Percentiles rank a stretch among this genome's conserved stretches.
phyloP scores from a whole-genome alignment of 192 early-diverging fungal genomes.

The Obelidium mucronatum region DNA sequence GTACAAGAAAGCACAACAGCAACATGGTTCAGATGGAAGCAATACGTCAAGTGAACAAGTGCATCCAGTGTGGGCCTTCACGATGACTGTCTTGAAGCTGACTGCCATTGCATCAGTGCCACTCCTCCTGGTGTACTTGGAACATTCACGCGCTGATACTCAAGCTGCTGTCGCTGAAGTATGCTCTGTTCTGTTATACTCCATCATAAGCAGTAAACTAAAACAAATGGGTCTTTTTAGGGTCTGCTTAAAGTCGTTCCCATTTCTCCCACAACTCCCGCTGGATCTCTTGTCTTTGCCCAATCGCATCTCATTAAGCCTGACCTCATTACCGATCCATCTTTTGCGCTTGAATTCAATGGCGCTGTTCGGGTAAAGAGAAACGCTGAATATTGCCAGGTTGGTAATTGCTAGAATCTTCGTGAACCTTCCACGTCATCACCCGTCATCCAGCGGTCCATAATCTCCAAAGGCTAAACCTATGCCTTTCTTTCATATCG shows the following conservation, averaged over 20 bases:
- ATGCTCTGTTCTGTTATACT: too few species aligned
- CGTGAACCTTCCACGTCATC: neutral
- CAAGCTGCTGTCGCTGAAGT: slow-evolving; percentile 28
- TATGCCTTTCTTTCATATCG: too few species aligned
- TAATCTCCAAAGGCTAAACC: too few species aligned
- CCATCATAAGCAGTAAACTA: too few species aligned
- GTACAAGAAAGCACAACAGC: neutral
- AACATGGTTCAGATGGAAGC: too few species aligned
- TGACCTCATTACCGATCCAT: slow-evolving; percentile 6
- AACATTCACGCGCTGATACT: slow-evolving; percentile 2
- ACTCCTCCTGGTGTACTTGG: slow-evolving; percentile 16
- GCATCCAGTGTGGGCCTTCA: neutral
- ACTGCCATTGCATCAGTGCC: slow-evolving; percentile 11
- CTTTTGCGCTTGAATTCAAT: slow-evolving; percentile 21
- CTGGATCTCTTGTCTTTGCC: slow-evolving; percentile 22
- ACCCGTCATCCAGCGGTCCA: too few species aligned
- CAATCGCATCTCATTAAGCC: slow-evolving; percentile 15
- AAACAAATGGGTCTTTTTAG: neutral
- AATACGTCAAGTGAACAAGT: too few species aligned
- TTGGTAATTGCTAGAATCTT: slow-evolving; percentile 6
- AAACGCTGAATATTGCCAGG: slow-evolving; percentile 39
- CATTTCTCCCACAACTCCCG: neutral
- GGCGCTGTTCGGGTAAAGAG: slow-evolving; percentile 22
- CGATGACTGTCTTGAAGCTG: neutral
- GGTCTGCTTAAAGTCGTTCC: neutral